Evolutionary conservation across 805 yeast species (phyloP), one percentile per base, ranked within the genome.

Genomic region (Lipomyces yamadae): DNA sequence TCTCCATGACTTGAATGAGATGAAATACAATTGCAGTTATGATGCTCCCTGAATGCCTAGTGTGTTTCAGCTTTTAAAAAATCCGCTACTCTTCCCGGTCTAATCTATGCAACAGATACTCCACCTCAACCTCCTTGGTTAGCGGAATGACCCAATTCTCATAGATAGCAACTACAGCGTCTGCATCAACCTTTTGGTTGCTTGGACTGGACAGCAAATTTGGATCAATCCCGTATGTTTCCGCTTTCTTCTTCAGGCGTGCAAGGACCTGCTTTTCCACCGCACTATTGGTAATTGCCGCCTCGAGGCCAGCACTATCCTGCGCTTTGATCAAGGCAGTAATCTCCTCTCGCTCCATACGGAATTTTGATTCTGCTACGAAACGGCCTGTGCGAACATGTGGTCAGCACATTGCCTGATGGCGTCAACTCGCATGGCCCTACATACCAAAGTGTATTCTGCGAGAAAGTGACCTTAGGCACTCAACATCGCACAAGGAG

Each of bases 351-450:
- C 81, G 83, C 68, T 93, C 95, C 34, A 82, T 80, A 73, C 83
- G 87, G 78, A 86, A 95, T 78, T 95, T 95, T 56, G 97, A 90
- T 77, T 95, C 99, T 4, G 99, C 99, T 8, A 95, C 99, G 81
- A 94, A 95, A 78, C 71, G 70, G 18, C 70, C 68, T 65, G n/a
- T 11, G 42, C n/a, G 13, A 3, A 13, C 34, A 18, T 3, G 33
- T 34, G 8, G 29, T 18, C 30, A 30, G 42, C 2, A 13, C 6
- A 18, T 8, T 4, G 8, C n/a, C 37, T 8, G 56, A 35, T 55
- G 6, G 34, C 50, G 11, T 34, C 7, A n/a, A 11, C 35, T 24
- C 15, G 8, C 42, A 29, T 18, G 45, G 10, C 34, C 30, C 30
- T 4, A 29, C 65, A 90, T 91, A 60, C 99, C 99, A 79, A 94